These are phyloP conservation scores for Stropharia rugosoannulata DNA, from an alignment of 768 basidiomycete genomes.

Conservation along the genomic window DNA sequence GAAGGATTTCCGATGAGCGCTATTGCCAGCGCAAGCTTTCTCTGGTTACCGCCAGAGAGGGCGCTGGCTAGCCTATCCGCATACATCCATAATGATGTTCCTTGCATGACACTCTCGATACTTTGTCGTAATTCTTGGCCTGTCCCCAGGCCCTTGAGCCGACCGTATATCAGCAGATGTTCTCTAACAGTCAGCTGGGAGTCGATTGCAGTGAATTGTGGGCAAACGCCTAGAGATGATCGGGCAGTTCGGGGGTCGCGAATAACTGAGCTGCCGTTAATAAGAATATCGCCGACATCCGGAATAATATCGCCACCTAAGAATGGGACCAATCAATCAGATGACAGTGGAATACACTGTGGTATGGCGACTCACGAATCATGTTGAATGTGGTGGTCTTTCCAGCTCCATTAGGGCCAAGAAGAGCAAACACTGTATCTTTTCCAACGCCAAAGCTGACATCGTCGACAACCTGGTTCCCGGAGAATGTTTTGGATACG, in stretches of 20 bases:
- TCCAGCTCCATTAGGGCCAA: constrained; percentile 84
- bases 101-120: constrained; percentile 55
- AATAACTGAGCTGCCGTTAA: constrained; percentile 66
- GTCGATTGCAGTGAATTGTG: constrained; percentile 84
- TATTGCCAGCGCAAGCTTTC: constrained; percentile 75
- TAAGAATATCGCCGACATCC: constrained; percentile 65
- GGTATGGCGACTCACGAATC: constrained; percentile 53
- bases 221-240: constrained; percentile 75
- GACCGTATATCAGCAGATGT: constrained; percentile 70
- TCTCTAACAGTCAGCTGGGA: constrained; percentile 75
- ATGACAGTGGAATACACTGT: background rate
- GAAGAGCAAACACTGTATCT: constrained; percentile 65
- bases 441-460: constrained; percentile 66
- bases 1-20: constrained; percentile 74
- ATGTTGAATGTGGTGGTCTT: constrained; percentile 83
- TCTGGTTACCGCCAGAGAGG: constrained; percentile 77
- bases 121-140: constrained; percentile 51
- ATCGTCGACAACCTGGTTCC: constrained; percentile 65
- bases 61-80: constrained; percentile 72
- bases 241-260: constrained; percentile 63
- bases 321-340: background rate
- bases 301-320: constrained; percentile 69
- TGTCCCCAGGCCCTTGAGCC: constrained; percentile 62
- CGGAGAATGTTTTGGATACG: constrained; percentile 60
- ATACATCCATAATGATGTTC: constrained; percentile 57